phyloP scores from a whole-genome alignment of 495 filamentous ascomycete genomes.

The Neurospora sp. region DNA sequence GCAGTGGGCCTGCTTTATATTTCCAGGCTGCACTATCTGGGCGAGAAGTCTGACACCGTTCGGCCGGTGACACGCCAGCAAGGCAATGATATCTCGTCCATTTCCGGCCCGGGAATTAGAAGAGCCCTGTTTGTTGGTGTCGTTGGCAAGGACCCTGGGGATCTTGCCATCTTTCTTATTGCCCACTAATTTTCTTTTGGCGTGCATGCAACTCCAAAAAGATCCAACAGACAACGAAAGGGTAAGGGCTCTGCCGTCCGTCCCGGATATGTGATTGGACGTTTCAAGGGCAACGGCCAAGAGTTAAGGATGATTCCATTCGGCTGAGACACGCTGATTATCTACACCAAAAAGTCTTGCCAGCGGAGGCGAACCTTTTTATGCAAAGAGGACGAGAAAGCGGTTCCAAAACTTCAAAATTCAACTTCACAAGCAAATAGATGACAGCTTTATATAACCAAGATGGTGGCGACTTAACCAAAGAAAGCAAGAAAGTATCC shows the following conservation, averaged over 20 bases:
- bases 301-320: not conserved
- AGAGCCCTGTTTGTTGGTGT: not conserved
- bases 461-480: not conserved
- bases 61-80: not conserved
- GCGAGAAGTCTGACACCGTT: not conserved
- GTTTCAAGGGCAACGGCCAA: not conserved
- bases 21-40: not conserved
- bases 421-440: not conserved
- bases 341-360: not conserved
- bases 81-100: not conserved
- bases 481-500: not conserved
- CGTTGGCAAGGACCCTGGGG: not conserved
- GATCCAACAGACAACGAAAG: not conserved
- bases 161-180: not conserved
- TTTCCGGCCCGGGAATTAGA: not conserved
- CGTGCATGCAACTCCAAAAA: not conserved
- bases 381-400: not conserved
- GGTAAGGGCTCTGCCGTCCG: not conserved
- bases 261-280: not conserved
- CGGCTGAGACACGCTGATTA: not conserved
- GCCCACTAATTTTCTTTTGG: not conserved
- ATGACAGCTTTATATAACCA: not conserved
- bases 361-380: not conserved
- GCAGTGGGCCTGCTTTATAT: not conserved
- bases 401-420: not conserved